Base-by-base conservation (phyloP, 495 filamentous ascomycete genomes). In the Aspergillus asperescens region DNA sequence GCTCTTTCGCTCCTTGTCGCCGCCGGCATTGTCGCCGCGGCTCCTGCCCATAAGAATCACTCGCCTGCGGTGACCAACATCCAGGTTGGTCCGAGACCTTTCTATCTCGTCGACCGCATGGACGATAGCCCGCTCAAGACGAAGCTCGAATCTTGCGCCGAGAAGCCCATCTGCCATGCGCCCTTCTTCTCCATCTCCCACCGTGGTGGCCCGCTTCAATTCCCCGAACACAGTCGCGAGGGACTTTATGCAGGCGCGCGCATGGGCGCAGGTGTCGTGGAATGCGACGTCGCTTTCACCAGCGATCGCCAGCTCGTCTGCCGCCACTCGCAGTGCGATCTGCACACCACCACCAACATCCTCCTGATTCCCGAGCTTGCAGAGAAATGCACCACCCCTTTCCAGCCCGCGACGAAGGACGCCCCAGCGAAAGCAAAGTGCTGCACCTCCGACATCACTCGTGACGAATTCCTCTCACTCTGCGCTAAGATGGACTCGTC, bases 221-320 rank as follows among this genome's bases (percentile, higher is more conserved):
- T 85, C 52, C 81, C 81, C n/a, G 81, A 84, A 66, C 73, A 84
- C 56, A 81, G 75, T 10, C 50, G 62, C 12, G 71, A 81, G 63
- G 73, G 71, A 5, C 68, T 76, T 49, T 63, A 72, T 38, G 80
- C 80, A 2, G 81, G 75, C 9, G 71, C 75, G 0, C 66, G 81
- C 22, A 80, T 80, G 78, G 82, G 81, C n/a, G 81, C 82, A 1
- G 81, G 81, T 18, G 74, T 85, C 54, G 67, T 82, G 19, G 82
- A 85, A 53, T 85, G 82, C 63, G 82, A 85, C 60, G 81, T 83
- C 7, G 67, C 74, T 9, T 85, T 85, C 62, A 84, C 82, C 41
- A 73, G 65, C 39, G 82, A 85, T 62, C 69, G 68, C 23, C 57
- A 78, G 60, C 77, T 85, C 47, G 81, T 85, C 27, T 85, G 82